Conservation (phyloP, 805 yeast species). For the Limtongozyma cylindracea region DNA sequence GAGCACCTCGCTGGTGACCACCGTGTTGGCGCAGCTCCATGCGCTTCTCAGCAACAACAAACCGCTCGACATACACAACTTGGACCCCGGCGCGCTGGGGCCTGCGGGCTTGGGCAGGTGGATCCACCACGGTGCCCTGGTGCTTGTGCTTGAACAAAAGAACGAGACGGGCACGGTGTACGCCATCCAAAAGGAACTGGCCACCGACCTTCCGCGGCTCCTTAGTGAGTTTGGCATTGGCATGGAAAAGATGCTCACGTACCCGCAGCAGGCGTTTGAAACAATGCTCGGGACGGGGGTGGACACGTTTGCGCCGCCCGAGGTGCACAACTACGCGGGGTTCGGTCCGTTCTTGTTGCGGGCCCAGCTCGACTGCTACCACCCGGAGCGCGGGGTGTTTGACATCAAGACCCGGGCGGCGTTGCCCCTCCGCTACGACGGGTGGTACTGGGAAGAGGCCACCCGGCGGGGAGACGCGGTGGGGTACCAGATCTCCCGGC, state of each 20-base stretch:
- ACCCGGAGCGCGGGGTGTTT: constrained; percentile 58
- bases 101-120: too few relatives aligned
- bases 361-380: constrained; percentile 76
- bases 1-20: constrained; percentile 79
- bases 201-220: too few relatives aligned
- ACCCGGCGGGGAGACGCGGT: constrained; percentile 24
- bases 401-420: constrained; percentile 87
- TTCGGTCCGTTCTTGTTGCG: constrained; percentile 53
- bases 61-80: too few relatives aligned
- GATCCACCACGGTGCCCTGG: too few relatives aligned
- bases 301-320: constrained; percentile 17
- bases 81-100: too few relatives aligned
- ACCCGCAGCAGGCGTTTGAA: constrained; percentile 64
- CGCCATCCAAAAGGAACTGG: too few relatives aligned
- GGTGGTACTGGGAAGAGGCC: too few relatives aligned
- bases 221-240: too few relatives aligned
- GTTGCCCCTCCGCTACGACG: constrained; percentile 63
- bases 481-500: constrained; percentile 39
- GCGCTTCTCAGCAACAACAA: constrained; percentile 23
- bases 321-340: constrained; percentile 44
- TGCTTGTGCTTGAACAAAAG: constrained; percentile 54
- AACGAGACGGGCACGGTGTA: too few relatives aligned
- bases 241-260: constrained; percentile 38
- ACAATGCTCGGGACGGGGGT: constrained; percentile 38
- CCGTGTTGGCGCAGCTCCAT: constrained; percentile 51